Base-by-base conservation (phyloP, 768 basidiomycete species). In the Russula foetens region DNA sequence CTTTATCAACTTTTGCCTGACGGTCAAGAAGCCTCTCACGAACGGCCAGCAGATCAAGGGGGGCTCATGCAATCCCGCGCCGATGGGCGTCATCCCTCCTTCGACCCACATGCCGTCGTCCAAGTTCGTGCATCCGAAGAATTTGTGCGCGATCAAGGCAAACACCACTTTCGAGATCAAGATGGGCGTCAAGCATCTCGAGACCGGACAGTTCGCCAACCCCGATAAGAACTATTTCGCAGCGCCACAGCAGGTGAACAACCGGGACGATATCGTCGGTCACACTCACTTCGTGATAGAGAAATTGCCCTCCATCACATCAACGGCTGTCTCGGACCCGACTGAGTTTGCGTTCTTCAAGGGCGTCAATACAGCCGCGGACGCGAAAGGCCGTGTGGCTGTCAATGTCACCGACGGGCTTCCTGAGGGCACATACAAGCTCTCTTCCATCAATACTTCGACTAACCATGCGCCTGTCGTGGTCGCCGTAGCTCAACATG, bases 301-400 rank as follows among this genome's bases (percentile, higher is more conserved):
- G 70, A 38, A 61, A 60, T 69, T 85, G 66, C 47, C 64, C 46
- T 71, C 77, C 5, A 62, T 84, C 39, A 69, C 69, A n/a, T 73
- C 76, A 58, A 77, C 77, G n/a, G 67, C 68, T 1, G 68, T 76
- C 33, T 75, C 76, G 38, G 75, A 85, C 69, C 79, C 84, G 6
- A 73, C 69, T 56, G 72, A 72, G 48, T 86, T 87, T 65, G 75
- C 74, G 29, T 86, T 86, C 75, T 86, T 88, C 81, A 82, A 83
- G 79, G 85, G 75, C 65, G 72, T 76, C 62, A 80, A 76, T 62
- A 59, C 46, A 7, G 3, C 28, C 12, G 56, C 61, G 70, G 72
- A 23, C 58, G 1, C 5, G 52, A 73, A 74, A 59, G 86, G 84
- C 45, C 66, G 79, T 1, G 74, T 86, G 12, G 72, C 75, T 6